Evolutionary conservation across 345 rosid species (phyloP).

Genomic region (Aurinia saxatilis): DNA sequence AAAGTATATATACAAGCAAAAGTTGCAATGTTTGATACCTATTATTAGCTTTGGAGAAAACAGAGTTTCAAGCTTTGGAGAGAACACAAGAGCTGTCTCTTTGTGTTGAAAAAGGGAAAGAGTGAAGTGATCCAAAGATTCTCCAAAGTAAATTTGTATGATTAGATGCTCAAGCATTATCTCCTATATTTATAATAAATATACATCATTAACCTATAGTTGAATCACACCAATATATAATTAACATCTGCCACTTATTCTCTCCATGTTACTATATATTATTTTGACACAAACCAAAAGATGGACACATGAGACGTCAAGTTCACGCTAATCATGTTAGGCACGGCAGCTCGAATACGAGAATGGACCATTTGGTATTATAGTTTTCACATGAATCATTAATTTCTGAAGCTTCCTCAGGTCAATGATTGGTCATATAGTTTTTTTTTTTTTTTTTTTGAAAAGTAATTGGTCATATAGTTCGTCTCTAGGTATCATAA

Average conservation of each 20-base stretch:
- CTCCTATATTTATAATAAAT: neutral
- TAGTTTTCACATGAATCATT: slow-evolving; percentile 17
- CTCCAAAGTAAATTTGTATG: slow-evolving; percentile 17
- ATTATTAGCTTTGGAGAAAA: neutral
- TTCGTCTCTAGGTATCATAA: neutral
- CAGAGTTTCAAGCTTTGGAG: slow-evolving; percentile 1
- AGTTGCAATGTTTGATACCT: neutral
- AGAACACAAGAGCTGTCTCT: slow-evolving; percentile 12
- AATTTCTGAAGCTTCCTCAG: neutral
- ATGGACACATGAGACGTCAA: slow-evolving; percentile 18
- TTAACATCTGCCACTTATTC: slow-evolving; percentile 21
- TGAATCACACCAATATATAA: slow-evolving; percentile 9
- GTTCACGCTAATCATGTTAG: slow-evolving; percentile 27
- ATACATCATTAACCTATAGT: slow-evolving; percentile 12
- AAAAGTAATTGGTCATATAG: too few relatives aligned
- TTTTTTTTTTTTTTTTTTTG: too few relatives aligned
- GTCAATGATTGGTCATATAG: slow-evolving; percentile 7
- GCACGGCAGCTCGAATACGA: slow-evolving; percentile 20
- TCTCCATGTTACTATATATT: slow-evolving; percentile 4
- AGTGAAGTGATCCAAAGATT: slow-evolving; percentile 24
- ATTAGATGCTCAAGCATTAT: slow-evolving; percentile 35
- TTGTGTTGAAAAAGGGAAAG: slow-evolving; percentile 12
- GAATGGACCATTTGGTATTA: neutral
- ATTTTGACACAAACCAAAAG: neutral
- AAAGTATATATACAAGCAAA: neutral